Base-by-base conservation (phyloP, 1,284 basidiomycete genomes). In the Pyrrhoderma noxium region DNA sequence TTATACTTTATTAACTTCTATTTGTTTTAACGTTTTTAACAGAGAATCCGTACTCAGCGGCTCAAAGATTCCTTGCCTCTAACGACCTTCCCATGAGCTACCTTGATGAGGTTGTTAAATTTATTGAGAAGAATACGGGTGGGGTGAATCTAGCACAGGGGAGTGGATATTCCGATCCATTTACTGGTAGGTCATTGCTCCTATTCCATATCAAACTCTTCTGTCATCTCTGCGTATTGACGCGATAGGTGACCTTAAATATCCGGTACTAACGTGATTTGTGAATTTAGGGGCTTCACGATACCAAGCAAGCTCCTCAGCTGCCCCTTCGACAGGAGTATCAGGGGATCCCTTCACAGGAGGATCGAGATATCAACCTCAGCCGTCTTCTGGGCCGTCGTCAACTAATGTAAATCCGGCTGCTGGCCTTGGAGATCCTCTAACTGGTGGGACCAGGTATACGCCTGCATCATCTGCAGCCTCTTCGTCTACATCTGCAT, bases 21-120 rank as follows among this genome's bases (percentile, higher is more conserved):
- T 31, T 31, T 5, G 11, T 31, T 11, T 31, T 5, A 31, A 31
- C 11, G 55, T 23, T 34, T 37, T 38, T 43, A 49, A 14, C 46
- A 94, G 95, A 99, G 59, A 98, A 98, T 65, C 87, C 95, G 0
- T 98, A 86, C 68, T 67, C 72, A 31, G 94, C 93, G 1, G 96
- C 96, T 0, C 89, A 95, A 64, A 79, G 80, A 25, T 99, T 99
- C 74, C 70, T 99, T 45, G 75, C 86, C 55, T 72, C 72, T 53
- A 87, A 99, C 64, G 86, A 98, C 36, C 74, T 99, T 13, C 88
- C 95, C 0, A 63, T 81, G 55, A 75, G 73, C 5, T 95, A 98
- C 63, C 69, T 91, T 18, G 95, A 99, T 59, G 81, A 99, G 67
- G 88, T 99, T 16, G 94, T 92, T 23, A 74, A 77, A 44, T 99